Evolutionary conservation across 345 rosid species (phyloP).

Genomic region (Brassica incana): DNA sequence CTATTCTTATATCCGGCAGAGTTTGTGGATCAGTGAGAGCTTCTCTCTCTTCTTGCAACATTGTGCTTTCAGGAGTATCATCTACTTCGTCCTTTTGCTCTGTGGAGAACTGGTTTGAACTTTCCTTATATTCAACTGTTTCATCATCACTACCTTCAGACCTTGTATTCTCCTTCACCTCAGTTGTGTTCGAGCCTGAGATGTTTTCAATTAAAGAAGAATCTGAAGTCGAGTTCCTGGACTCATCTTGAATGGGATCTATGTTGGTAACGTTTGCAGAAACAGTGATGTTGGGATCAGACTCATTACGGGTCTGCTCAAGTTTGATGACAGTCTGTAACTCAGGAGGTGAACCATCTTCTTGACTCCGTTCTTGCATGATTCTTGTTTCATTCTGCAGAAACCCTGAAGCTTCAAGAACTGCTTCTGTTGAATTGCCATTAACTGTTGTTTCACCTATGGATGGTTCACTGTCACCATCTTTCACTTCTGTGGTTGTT

Average conservation of each 20-base stretch:
- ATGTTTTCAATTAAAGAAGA: constrained; percentile 30
- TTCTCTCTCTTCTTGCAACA: constrained; percentile 50
- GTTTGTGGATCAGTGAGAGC: constrained; percentile 51
- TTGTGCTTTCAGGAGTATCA: constrained; percentile 39
- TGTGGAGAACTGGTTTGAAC: constrained; percentile 23
- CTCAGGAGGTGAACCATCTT: constrained; percentile 37
- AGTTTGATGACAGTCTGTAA: constrained; percentile 18
- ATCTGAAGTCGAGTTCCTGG: constrained; percentile 40
- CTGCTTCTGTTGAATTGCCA: constrained; percentile 28
- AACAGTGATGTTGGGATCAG: constrained; percentile 34
- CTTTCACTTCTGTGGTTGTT: constrained; percentile 41
- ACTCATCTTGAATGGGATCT: constrained; percentile 31
- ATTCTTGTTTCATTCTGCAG: constrained; percentile 44
- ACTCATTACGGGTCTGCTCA: constrained; percentile 34
- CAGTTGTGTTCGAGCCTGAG: constrained; percentile 41
- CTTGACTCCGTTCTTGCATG: constrained; percentile 42
- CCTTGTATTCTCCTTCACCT: constrained; percentile 37
- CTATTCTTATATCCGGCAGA: constrained; percentile 48
- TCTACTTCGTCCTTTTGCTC: constrained; percentile 41
- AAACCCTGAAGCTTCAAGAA: constrained; percentile 34
- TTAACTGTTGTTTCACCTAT: constrained; percentile 40
- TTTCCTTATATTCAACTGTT: constrained; percentile 42
- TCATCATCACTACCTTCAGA: constrained; percentile 35
- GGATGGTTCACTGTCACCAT: constrained; percentile 20
- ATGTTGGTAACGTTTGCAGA: constrained; percentile 33